phyloP scores from a whole-genome alignment of 441 rosid genomes.

The Aleurites moluccanus region DNA sequence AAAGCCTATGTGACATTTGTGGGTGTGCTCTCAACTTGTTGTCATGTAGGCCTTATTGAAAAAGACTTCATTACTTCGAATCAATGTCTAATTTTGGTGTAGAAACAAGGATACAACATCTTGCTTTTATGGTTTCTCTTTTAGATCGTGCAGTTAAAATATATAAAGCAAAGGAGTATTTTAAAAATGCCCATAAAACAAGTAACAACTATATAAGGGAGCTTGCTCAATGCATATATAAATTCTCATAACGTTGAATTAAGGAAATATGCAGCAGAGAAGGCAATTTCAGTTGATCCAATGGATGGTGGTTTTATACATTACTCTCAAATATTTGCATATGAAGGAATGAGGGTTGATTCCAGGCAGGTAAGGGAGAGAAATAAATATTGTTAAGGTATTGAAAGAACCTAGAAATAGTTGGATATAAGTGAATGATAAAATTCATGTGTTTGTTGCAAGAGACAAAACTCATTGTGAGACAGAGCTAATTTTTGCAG shows the following conservation, averaged over 20 bases:
- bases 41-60: conserved; percentile 65
- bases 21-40: conserved; percentile 71
- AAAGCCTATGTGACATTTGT: conserved; percentile 61
- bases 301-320: conserved; percentile 64
- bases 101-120: conserved; percentile 64
- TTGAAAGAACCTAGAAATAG: conserved; percentile 70
- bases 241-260: conserved; percentile 48
- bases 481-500: conserved; percentile 30
- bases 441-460: conserved; percentile 47
- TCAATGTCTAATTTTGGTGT: conserved; percentile 53
- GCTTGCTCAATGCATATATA: conserved; percentile 59
- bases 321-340: conserved; percentile 65
- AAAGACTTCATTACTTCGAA: conserved; percentile 49
- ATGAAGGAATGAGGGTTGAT: conserved; percentile 67
- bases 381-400: conserved; percentile 56
- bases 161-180: conserved; percentile 56
- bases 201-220: conserved; percentile 57
- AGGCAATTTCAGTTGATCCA: conserved; percentile 58
- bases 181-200: conserved; percentile 52
- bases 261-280: conserved; percentile 64
- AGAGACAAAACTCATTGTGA: conserved; percentile 35
- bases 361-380: conserved; percentile 57
- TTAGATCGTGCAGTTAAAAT: conserved; percentile 62
- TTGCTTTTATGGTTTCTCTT: conserved; percentile 63
- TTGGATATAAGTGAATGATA: conserved; percentile 45